These are phyloP conservation scores for Zopfochytrium polystomum DNA, from an alignment of 371 early-diverging fungal genomes.

Conservation along the genomic window DNA sequence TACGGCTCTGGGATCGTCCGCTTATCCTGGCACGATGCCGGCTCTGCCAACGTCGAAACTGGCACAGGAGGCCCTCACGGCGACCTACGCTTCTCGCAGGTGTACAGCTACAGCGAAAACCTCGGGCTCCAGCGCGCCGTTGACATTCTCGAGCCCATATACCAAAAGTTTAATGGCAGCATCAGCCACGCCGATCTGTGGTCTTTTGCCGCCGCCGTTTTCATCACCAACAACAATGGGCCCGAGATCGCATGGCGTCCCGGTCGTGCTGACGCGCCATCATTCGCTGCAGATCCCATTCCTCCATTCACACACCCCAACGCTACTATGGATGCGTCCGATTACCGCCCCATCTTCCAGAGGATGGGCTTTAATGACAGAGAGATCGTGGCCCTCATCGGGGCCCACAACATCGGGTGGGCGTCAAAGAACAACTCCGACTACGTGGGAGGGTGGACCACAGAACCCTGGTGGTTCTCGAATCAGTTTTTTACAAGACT, in stretches of 20 bases:
- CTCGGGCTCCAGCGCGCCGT: conserved; percentile 73
- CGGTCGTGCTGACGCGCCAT: conserved; percentile 67
- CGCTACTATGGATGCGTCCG: conserved; percentile 59
- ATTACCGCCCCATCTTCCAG: conserved; percentile 72
- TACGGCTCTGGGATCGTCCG: too few species aligned
- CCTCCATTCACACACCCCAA: conserved; percentile 91
- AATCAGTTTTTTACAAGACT: background rate
- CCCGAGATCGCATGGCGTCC: conserved; percentile 83
- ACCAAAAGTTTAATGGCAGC: conserved; percentile 67
- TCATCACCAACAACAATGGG: conserved; percentile 51
- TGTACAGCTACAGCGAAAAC: conserved; percentile 79
- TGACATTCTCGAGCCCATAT: conserved; percentile 67
- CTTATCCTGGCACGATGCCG: conserved; percentile 93
- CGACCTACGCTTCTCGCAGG: conserved; percentile 74
- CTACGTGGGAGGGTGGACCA: conserved; percentile 1
- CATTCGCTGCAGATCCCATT: conserved; percentile 47
- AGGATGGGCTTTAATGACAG: conserved; percentile 78
- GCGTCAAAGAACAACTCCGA: background rate
- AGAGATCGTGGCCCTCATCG: conserved; percentile 87
- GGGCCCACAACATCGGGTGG: conserved; percentile 84
- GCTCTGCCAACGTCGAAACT: conserved; percentile 75
- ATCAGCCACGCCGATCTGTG: conserved; percentile 90
- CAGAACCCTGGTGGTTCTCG: background rate
- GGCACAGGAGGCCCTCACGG: conserved; percentile 85
- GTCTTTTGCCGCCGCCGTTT: conserved; percentile 81